A percentile compares a stretch with the other conserved stretches of the same genome.
These are phyloP conservation scores for Nephelium lappaceum DNA, from an alignment of 345 rosid species.

Conservation along the genomic window DNA sequence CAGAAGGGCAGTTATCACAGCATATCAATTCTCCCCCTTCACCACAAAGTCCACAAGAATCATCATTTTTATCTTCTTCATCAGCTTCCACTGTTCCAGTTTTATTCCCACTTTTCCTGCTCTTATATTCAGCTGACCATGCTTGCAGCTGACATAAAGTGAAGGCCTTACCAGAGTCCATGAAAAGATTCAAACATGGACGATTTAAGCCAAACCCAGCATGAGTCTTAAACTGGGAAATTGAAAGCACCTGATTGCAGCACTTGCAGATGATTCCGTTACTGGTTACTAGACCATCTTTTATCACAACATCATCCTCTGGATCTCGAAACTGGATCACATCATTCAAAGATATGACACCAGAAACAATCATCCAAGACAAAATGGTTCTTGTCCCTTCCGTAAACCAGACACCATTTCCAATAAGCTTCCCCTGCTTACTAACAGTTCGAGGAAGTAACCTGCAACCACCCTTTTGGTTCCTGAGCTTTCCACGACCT, in stretches of 20 bases:
- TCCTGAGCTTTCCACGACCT: constrained; percentile 48
- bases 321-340: constrained; percentile 77
- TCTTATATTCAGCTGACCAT: constrained; percentile 86
- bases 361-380: constrained; percentile 71
- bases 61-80: constrained; percentile 86
- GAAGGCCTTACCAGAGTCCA: constrained; percentile 80
- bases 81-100: constrained; percentile 45
- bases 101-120: constrained; percentile 52
- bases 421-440: constrained; percentile 45
- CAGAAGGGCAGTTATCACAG: constrained; percentile 93
- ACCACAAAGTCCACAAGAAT: constrained; percentile 95
- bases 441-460: constrained; percentile 62
- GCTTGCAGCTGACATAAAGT: constrained; percentile 81
- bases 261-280: constrained; percentile 83
- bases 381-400: constrained; percentile 69
- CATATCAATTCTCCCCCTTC: constrained; percentile 92
- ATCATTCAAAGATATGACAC: constrained; percentile 63
- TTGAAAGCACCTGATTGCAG: constrained; percentile 64
- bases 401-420: constrained; percentile 47
- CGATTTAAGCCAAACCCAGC: constrained; percentile 68
- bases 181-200: constrained; percentile 82
- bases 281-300: constrained; percentile 69
- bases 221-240: constrained; percentile 78
- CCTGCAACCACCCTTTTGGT: constrained; percentile 57
- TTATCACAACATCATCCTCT: constrained; percentile 58